Evolutionary conservation across 2,329 filamentous ascomycete species (phyloP).

Genomic region (Westerdykella aurantiaca): DNA sequence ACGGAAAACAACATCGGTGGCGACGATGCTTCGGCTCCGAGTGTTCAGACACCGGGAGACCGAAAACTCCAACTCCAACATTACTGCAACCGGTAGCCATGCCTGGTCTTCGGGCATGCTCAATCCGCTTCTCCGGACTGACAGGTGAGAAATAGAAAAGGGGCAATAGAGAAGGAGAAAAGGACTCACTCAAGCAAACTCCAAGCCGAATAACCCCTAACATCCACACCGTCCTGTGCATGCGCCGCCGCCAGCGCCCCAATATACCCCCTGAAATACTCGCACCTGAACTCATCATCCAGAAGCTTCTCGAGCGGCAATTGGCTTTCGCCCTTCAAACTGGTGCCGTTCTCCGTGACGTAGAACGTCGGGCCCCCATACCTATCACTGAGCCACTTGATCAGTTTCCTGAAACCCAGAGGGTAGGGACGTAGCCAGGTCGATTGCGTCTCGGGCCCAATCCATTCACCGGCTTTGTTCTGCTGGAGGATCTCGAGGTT

Average conservation of each 20-base stretch:
- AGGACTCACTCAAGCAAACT: constrained; percentile 68
- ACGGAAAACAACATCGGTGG: no score
- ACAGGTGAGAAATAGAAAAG: background rate
- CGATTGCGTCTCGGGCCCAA: constrained; percentile 77
- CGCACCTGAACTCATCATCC: constrained; percentile 72
- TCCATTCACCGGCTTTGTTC: constrained; percentile 65
- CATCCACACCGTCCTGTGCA: constrained; percentile 67
- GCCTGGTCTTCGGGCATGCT: no score
- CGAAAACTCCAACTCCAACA: no score
- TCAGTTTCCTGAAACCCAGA: constrained; percentile 67
- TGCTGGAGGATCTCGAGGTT: constrained; percentile 68
- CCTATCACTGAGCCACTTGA: constrained; percentile 55
- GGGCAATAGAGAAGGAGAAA: constrained; percentile 7
- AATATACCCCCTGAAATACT: constrained; percentile 75
- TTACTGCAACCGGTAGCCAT: no score
- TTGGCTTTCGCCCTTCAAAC: constrained; percentile 76
- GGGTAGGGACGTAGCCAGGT: constrained; percentile 74
- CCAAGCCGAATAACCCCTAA: constrained; percentile 79
- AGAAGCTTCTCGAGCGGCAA: constrained; percentile 64
- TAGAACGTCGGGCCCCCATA: constrained; percentile 75
- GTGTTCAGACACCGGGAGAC: no score
- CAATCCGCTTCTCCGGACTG: background rate
- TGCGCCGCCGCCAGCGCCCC: constrained; percentile 69
- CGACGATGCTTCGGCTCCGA: no score
- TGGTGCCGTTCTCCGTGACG: constrained; percentile 85